Base-by-base conservation (phyloP, 2,329 filamentous ascomycete genomes). In the Salinomyces thailandicus region DNA sequence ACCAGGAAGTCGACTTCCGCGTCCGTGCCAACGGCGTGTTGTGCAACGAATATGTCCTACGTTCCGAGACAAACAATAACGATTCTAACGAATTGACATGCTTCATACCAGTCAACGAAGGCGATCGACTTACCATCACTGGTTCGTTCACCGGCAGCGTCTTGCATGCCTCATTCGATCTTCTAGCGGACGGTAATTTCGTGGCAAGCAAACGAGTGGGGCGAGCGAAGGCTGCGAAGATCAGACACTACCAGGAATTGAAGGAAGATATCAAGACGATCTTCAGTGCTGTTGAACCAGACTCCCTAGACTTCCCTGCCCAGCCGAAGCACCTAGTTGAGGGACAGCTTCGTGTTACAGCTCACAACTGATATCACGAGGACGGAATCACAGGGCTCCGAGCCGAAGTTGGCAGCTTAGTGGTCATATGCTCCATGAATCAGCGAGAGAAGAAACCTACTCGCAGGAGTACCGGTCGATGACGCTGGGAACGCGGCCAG, bases 171-270 rank as follows among this genome's bases (percentile, higher is more conserved):
- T 46, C 50, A 5, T 49, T 58, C 19, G 63, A 67, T 36, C 46
- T 60, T 9, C 16, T 59, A 0, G 47, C 62, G 0, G 63, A 67
- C 31, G 63, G 61, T 30, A 62, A 33, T 33, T 57, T 39, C 51
- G 53, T 51, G 24, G 28, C 26, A 2, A 33, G 48, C 22, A 36
- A 41, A 12, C 28, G 46, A 19, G 45, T 53, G 37, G 37, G 55
- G 41, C 36, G 46, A 41, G 2, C 48, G n/a, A 40, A 35, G 34
- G 34, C 7, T 0, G 41, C 36, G 3, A 29, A 38, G 8, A 14
- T 44, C 18, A 46, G 41, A 20, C 18, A 36, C 16, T 24, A 38
- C 15, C 41, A 40, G 14, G 42, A 43, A 19, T 35, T 41, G 5
- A 45, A 39, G 24, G 22, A 48, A 14, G 37, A 42, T 12, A 28